phyloP scores from a whole-genome alignment of 192 early-diverging fungal species.

The Rhizophagus prolifer region DNA sequence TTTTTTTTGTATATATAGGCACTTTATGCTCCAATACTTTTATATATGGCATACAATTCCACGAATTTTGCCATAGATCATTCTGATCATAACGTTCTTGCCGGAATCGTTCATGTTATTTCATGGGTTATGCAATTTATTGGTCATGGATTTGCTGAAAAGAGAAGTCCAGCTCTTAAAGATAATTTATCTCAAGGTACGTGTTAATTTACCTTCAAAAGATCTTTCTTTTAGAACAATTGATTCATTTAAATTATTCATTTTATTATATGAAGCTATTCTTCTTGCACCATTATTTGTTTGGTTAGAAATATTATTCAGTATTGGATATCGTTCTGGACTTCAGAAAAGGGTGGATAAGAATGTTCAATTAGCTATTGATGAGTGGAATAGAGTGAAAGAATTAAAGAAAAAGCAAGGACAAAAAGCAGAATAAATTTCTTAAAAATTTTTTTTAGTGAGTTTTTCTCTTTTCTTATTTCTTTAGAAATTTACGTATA shows the following conservation, averaged over 20 bases:
- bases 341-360: constrained; percentile 62
- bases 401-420: not conserved
- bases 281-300: constrained; percentile 96
- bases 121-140: constrained; percentile 90
- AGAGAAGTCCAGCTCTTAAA: constrained; percentile 80
- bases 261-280: constrained; percentile 52
- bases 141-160: constrained; percentile 86
- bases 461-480: too few relatives aligned
- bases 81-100: constrained; percentile 52
- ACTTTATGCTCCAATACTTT: constrained; percentile 61
- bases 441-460: too few relatives aligned
- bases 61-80: constrained; percentile 57
- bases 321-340: constrained; percentile 73
- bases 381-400: constrained; percentile 30
- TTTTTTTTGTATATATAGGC: constrained; percentile 27
- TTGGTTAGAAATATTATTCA: constrained; percentile 82
- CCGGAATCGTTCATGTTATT: constrained; percentile 60
- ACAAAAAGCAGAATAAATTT: too few relatives aligned
- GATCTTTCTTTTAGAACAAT: constrained; percentile 18
- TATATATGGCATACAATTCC: constrained; percentile 61
- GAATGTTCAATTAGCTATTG: constrained; percentile 56
- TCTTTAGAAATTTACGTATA: too few relatives aligned
- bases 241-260: constrained; percentile 1
- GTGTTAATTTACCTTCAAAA: not conserved
- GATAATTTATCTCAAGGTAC: constrained; percentile 84